Evolutionary conservation across 2,329 filamentous ascomycete genomes (phyloP).

Genomic region (Coleophoma cylindrospora): DNA sequence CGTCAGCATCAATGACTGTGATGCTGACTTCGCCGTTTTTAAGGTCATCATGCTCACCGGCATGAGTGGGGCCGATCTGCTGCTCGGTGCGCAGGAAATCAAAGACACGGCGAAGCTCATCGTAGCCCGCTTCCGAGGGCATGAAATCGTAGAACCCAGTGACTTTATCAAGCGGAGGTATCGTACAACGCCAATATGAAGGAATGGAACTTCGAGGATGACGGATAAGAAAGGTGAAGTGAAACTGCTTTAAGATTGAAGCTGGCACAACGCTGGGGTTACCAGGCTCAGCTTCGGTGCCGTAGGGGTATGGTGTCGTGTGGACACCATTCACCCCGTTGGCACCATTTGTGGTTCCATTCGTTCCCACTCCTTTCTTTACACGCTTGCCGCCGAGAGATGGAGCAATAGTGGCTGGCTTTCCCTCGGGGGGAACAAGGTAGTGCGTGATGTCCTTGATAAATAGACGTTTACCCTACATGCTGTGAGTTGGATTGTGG

Average conservation of each 20-base stretch:
- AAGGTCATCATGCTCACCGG: slow-evolving; percentile 32
- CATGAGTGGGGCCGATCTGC: slow-evolving; percentile 64
- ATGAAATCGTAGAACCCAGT: slow-evolving; percentile 88
- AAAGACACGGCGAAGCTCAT: slow-evolving; percentile 80
- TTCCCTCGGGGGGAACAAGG: slow-evolving; percentile 69
- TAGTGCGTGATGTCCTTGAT: slow-evolving; percentile 99
- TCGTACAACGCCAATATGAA: slow-evolving; percentile 89
- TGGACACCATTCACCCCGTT: slow-evolving; percentile 19
- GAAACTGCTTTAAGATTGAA: slow-evolving; percentile 70
- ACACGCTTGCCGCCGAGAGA: slow-evolving; percentile 49
- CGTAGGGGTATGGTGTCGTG: slow-evolving; percentile 50
- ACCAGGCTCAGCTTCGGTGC: slow-evolving; percentile 52
- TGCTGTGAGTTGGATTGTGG: slow-evolving; percentile 32
- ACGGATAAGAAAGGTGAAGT: slow-evolving; percentile 95
- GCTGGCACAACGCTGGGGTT: slow-evolving; percentile 85
- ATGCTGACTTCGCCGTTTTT: slow-evolving; percentile 50
- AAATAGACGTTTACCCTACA: slow-evolving; percentile 83
- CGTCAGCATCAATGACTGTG: slow-evolving; percentile 89
- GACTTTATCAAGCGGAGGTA: slow-evolving; percentile 75
- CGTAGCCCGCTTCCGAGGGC: slow-evolving; percentile 84
- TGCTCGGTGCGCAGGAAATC: slow-evolving; percentile 71
- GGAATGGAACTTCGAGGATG: slow-evolving; percentile 90
- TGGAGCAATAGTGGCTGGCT: slow-evolving; percentile 66
- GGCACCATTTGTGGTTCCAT: slow-evolving; percentile 19
- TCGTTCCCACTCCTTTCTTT: slow-evolving; percentile 27